Evolutionary conservation across 441 rosid genomes (phyloP).

Genomic region (Erodium trifolium): DNA sequence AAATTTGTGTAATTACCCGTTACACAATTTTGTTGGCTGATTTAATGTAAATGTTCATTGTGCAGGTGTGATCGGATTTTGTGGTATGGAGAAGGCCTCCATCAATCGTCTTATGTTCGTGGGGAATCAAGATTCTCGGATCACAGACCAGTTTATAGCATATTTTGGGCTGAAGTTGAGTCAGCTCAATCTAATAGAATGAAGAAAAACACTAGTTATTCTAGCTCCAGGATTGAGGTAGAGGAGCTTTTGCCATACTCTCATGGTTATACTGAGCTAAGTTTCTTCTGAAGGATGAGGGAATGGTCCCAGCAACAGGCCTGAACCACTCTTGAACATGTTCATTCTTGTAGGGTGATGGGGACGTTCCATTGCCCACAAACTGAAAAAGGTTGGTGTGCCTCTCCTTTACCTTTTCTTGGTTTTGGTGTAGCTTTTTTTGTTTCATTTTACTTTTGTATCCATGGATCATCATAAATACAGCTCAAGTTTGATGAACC

Average conservation of each 20-base stretch:
- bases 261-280: conserved; percentile 44
- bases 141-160: conserved; percentile 89
- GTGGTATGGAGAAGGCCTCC: conserved; percentile 60
- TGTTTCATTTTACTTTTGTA: background rate
- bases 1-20: no score
- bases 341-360: conserved; percentile 36
- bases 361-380: conserved; percentile 31
- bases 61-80: conserved; percentile 47
- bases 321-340: conserved; percentile 15
- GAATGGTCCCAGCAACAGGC: background rate
- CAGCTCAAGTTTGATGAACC: background rate
- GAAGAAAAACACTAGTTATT: conserved; percentile 60
- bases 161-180: conserved; percentile 81
- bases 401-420: conserved; percentile 22
- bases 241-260: conserved; percentile 76
- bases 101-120: conserved; percentile 77
- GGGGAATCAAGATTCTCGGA: conserved; percentile 38
- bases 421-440: conserved; percentile 9
- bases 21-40: background rate
- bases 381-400: conserved; percentile 37
- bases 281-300: conserved; percentile 33
- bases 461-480: background rate
- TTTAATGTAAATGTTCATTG: conserved; percentile 4
- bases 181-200: conserved; percentile 41
- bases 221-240: conserved; percentile 73